These are phyloP conservation scores for Lactifluus piperatus DNA, from an alignment of 768 basidiomycete species.

Conservation along the genomic window DNA sequence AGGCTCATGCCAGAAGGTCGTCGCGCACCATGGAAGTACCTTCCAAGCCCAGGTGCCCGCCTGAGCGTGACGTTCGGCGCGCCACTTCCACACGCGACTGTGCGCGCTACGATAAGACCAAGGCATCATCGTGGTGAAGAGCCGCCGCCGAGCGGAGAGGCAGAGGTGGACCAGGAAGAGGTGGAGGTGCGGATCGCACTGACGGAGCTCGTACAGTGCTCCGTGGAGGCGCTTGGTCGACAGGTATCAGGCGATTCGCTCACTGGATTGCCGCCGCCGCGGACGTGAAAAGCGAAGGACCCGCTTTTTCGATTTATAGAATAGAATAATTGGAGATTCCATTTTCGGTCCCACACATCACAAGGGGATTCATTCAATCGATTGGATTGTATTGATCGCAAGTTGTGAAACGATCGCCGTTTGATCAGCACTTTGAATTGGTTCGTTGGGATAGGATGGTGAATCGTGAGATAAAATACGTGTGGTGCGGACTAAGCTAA, in stretches of 20 bases:
- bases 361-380: too few relatives aligned
- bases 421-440: too few relatives aligned
- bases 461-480: too few relatives aligned
- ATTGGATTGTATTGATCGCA: too few relatives aligned
- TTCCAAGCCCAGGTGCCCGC: slow-evolving; percentile 51
- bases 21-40: slow-evolving; percentile 59
- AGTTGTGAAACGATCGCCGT: too few relatives aligned
- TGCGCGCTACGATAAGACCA: slow-evolving; percentile 27
- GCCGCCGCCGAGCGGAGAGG: slow-evolving; percentile 1
- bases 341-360: too few relatives aligned
- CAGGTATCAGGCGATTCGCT: slow-evolving; percentile 17
- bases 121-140: not conserved
- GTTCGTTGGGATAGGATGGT: too few relatives aligned
- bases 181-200: slow-evolving; percentile 24
- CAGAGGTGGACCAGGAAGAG: not conserved
- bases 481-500: too few relatives aligned
- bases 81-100: slow-evolving; percentile 44
- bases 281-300: not conserved
- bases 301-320: too few relatives aligned
- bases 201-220: slow-evolving; percentile 26
- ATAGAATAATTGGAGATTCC: too few relatives aligned
- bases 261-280: not conserved
- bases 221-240: slow-evolving; percentile 26
- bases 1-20: slow-evolving; percentile 86
- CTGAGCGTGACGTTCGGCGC: slow-evolving; percentile 76